A percentile compares a stretch with the other conserved stretches of the same genome.
phyloP scores from a whole-genome alignment of 169 alveolate genomes.

The Cryptosporidium tyzzeri region DNA sequence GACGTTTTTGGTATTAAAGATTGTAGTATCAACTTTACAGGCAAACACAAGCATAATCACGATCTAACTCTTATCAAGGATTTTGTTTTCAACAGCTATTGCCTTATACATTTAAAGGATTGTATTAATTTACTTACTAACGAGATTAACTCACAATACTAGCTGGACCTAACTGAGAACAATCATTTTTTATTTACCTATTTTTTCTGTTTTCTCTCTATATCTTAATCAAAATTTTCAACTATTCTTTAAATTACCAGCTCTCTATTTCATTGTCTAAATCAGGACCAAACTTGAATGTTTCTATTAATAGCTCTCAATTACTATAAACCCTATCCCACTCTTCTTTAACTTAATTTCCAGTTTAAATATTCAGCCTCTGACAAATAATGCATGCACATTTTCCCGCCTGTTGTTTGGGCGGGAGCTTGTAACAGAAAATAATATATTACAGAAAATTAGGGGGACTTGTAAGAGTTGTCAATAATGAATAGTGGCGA shows the following conservation, averaged over 20 bases:
- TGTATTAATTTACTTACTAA: background rate
- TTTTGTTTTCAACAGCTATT: slow-evolving; percentile 25
- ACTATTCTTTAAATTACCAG: background rate
- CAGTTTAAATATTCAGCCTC: background rate
- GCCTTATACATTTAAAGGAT: slow-evolving; percentile 12
- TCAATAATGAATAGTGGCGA: background rate
- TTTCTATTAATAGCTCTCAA: no score
- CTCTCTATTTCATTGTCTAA: background rate
- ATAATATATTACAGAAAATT: background rate
- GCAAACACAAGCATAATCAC: slow-evolving; percentile 14
- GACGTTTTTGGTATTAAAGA: slow-evolving; percentile 67
- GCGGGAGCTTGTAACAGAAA: background rate
- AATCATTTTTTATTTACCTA: background rate
- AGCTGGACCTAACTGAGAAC: background rate
- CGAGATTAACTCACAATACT: slow-evolving; percentile 18
- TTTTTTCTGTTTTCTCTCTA: background rate
- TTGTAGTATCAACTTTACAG: slow-evolving; percentile 9
- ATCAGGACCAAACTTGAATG: no score
- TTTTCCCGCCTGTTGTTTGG: background rate
- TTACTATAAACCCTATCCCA: background rate
- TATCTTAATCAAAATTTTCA: background rate
- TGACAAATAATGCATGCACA: background rate
- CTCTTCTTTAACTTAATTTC: background rate
- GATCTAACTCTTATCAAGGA: slow-evolving; percentile 9
- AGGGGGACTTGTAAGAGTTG: background rate